Base-by-base conservation (phyloP, 441 rosid species). In the Dalechampia spathulata region DNA sequence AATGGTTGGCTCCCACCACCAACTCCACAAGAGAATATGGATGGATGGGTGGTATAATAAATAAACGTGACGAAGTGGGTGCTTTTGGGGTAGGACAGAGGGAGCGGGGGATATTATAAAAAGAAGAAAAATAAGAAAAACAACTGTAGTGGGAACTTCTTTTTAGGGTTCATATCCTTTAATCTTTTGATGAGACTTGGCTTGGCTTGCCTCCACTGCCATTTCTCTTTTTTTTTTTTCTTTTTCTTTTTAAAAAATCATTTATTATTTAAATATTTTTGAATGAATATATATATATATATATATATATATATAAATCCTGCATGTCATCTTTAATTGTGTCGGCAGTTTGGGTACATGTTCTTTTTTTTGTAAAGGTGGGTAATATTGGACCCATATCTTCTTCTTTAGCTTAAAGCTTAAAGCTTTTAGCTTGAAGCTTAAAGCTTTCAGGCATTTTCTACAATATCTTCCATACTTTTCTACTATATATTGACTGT, bases 171-270 rank as follows among this genome's bases (percentile, higher is more conserved):
- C 68, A 64, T 66, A 76, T 78, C 2, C 10, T 68, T 61, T 67
- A 69, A 74, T 77, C 83, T 75, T 74, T 71, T 77, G 82, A 82
- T 40, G 72, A 74, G 75, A 75, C 75, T 58, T 77, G 83, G 75
- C 75, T 66, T 76, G 75, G 69, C 75, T 66, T 60, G 68, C 57
- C 68, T 41, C 23, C 34, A 21, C 30, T 57, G 16, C 40, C 47
- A 3, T 30, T 30, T 30, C 34, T 30, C 14, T 13, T 22, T 36
- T 34, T 36, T 23, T 20, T 47, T 45, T 47, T 26, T 11, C 0
- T 21, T 30, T 13, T 3, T 30, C 10, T 15, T 6, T 57, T 11
- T 4, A 30, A 30, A 32, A 1, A 14, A 13, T 42, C 1, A 21
- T 11, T 45, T n/a, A 11, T 12, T 19, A 5, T 36, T 5, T 36